A percentile compares a stretch with the other conserved stretches of the same genome.
Evolutionary conservation across 345 rosid genomes (phyloP).

Genomic region (Arabidopsis suecica): DNA sequence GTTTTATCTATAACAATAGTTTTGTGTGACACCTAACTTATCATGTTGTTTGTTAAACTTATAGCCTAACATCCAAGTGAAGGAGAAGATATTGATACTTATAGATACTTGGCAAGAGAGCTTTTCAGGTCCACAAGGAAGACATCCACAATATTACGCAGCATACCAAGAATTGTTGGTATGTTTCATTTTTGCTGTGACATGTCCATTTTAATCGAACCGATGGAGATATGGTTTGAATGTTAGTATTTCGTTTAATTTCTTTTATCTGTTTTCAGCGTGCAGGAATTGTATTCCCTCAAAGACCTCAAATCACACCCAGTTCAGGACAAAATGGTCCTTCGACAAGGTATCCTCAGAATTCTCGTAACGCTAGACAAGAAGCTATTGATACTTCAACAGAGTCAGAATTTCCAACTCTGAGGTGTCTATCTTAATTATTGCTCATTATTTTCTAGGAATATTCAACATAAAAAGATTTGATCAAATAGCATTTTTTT

Average conservation of each 20-base stretch:
- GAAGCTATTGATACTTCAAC: constrained; percentile 68
- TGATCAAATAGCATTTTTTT: constrained; percentile 2
- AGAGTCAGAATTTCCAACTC: constrained; percentile 86
- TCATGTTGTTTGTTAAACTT: constrained; percentile 38
- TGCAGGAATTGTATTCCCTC: constrained; percentile 93
- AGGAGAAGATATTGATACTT: constrained; percentile 89
- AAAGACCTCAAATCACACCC: constrained; percentile 68
- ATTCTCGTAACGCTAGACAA: constrained; percentile 57
- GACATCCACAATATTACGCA: constrained; percentile 97
- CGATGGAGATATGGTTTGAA: neutral
- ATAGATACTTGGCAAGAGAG: constrained; percentile 99
- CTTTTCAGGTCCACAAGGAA: constrained; percentile 91
- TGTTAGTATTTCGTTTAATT: neutral
- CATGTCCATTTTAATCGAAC: constrained; percentile 11
- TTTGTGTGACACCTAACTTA: constrained; percentile 44
- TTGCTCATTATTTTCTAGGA: neutral
- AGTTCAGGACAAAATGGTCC: constrained; percentile 82
- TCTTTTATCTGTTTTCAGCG: constrained; percentile 61
- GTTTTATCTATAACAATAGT: constrained; percentile 5
- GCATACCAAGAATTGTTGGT: constrained; percentile 98
- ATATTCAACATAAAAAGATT: neutral
- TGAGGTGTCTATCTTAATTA: constrained; percentile 58
- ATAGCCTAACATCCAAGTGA: constrained; percentile 85
- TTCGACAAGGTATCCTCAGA: constrained; percentile 63
- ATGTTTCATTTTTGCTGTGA: constrained; percentile 38